Evolutionary conservation across 495 filamentous ascomycete species (phyloP).

Genomic region (Pseudoneurospora amorphoporcata): DNA sequence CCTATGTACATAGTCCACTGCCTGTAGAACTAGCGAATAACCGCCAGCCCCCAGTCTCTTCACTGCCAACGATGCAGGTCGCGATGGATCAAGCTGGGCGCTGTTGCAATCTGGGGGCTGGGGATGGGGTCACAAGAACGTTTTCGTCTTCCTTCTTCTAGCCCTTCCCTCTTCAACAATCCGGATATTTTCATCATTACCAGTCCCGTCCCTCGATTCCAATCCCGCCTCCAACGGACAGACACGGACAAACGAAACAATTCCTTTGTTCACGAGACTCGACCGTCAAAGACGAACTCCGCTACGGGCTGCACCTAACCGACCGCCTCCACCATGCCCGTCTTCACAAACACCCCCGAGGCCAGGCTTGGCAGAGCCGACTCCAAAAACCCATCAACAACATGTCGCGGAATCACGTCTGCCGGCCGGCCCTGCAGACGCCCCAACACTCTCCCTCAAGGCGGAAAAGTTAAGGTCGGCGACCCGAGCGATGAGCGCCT

Average conservation of each 20-base stretch:
- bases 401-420: slow-evolving; percentile 77
- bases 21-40: too few species aligned
- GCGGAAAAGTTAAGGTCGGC: slow-evolving; percentile 37
- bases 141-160: background rate
- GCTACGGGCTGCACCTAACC: background rate
- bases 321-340: slow-evolving; percentile 49
- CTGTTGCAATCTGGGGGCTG: background rate
- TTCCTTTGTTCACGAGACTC: background rate
- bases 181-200: background rate
- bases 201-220: background rate
- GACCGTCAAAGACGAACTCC: background rate
- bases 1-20: background rate
- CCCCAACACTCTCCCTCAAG: slow-evolving; percentile 36
- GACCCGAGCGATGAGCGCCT: slow-evolving; percentile 32
- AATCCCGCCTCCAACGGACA: background rate
- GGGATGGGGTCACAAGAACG: background rate
- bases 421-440: slow-evolving; percentile 73
- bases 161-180: background rate
- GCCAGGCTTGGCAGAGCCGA: slow-evolving; percentile 65
- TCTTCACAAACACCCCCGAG: slow-evolving; percentile 77
- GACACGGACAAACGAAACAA: background rate
- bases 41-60: background rate
- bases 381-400: slow-evolving; percentile 70
- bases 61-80: background rate
- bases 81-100: background rate